Evolutionary conservation across 805 yeast genomes (phyloP), one percentile per base, ranked within the genome.

Genomic region (Nakazawaea laoshanensis): DNA sequence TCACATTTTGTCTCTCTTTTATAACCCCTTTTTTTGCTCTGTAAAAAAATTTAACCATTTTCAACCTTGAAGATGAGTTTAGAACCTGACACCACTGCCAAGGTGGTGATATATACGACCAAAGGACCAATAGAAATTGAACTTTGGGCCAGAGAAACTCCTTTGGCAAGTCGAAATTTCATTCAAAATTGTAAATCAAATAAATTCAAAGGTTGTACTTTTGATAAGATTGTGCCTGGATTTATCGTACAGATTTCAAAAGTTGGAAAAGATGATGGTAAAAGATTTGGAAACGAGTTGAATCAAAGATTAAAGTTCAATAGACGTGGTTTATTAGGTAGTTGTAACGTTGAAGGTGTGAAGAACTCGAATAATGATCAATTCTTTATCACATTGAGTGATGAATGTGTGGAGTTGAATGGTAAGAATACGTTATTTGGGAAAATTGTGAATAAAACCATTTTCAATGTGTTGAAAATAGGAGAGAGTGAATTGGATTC

Each of bases 91-190:
- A 70, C 82, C 2, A 63, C 72, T 7, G 83, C 80, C 3, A 70
- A 67, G 42, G 77, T 75, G n/a, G 49, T 60, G 2, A 39, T 82
- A 3, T 43, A 50, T 12, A 79, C 89, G 0, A 56, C 69, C 3
- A 74, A 71, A 35, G 89, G 89, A 1, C 53, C 59, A 3, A 51
- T 81, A 1, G 71, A 65, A 17, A 50, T 80, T 1, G 87, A 75
- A 37, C 49, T 81, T 5, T 82, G 80, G 76, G 83, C 87, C 9
- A 72, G 72, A 42, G 85, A 82, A 47, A 52, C 69, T 3, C 86
- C 87, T 0, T 39, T 42, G 0, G 63, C 74, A 1, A 46, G 67
- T 19, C 46, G 63, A 22, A 45, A 47, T 24, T 78, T 81, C 42
- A 46, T 81, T n/a, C 58, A 61, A 32, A 59, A 57, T 23, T 69